These are phyloP conservation scores for Galeopsis tetrahit DNA, from an alignment of 257 asterid species.

Conservation along the genomic window DNA sequence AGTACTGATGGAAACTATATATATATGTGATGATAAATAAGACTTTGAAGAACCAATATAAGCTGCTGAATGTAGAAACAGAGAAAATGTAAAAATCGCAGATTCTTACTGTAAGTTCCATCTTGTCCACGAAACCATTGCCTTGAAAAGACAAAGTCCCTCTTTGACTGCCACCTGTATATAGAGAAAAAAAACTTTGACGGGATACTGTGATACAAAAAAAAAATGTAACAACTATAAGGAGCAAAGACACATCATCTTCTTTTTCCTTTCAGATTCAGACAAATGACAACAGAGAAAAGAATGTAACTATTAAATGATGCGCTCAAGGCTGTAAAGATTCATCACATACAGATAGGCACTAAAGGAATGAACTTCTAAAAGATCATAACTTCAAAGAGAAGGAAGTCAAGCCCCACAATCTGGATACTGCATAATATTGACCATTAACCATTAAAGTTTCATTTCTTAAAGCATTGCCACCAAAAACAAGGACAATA, in stretches of 20 bases:
- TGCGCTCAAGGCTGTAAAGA: conserved; percentile 16
- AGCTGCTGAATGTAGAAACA: conserved; percentile 20
- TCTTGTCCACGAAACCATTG: conserved; percentile 99
- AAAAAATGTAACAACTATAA: conserved; percentile 26
- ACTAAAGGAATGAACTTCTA: conserved; percentile 14
- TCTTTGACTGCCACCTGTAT: conserved; percentile 91
- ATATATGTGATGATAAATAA: conserved; percentile 27
- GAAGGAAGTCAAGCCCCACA: conserved; percentile 15
- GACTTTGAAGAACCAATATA: conserved; percentile 16
- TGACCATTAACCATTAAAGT: neutral
- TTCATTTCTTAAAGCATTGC: neutral
- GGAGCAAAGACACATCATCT: conserved; percentile 26
- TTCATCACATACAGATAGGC: conserved; percentile 4
- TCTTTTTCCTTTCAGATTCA: conserved; percentile 15
- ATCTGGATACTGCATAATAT: neutral
- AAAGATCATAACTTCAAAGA: conserved; percentile 18
- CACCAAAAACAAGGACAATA: neutral
- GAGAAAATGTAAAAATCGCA: conserved; percentile 12
- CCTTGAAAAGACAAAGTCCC: conserved; percentile 93
- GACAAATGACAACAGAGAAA: neutral
- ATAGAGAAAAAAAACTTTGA: conserved; percentile 24
- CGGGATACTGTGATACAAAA: neutral
- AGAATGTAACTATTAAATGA: conserved; percentile 17
- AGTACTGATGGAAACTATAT: conserved; percentile 12
- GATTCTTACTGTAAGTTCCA: conserved; percentile 88